These are phyloP conservation scores for Malassezia slooffiae DNA, from an alignment of 1,284 basidiomycete genomes.

Conservation along the genomic window DNA sequence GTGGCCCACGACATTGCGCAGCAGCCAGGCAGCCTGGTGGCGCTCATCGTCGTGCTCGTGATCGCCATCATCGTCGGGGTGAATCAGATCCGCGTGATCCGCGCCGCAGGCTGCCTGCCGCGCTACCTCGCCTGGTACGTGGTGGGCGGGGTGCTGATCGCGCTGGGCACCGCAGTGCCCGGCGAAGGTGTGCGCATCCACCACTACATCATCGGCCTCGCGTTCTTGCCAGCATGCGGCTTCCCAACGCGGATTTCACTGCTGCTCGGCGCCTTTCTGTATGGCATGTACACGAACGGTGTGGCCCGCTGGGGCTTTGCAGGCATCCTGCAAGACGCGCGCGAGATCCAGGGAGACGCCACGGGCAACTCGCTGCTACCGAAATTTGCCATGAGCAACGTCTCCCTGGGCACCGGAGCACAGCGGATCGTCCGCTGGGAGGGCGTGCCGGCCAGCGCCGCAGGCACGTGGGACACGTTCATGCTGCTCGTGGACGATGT, in stretches of 20 bases:
- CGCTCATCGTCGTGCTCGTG: slow-evolving; percentile 61
- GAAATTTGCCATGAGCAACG: slow-evolving; percentile 51
- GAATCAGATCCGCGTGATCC: slow-evolving; percentile 71
- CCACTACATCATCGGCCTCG: slow-evolving; percentile 61
- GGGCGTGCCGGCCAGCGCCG: slow-evolving; percentile 49
- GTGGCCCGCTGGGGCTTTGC: slow-evolving; percentile 52
- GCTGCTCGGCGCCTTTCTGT: slow-evolving; percentile 65
- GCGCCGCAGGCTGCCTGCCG: slow-evolving; percentile 68
- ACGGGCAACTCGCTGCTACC: slow-evolving; percentile 61
- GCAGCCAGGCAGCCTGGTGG: slow-evolving; percentile 60
- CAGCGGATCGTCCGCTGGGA: slow-evolving; percentile 54
- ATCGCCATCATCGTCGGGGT: slow-evolving; percentile 49
- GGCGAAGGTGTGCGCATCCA: slow-evolving; percentile 45
- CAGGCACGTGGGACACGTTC: slow-evolving; percentile 59
- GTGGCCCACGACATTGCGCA: slow-evolving; percentile 59
- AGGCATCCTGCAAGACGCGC: slow-evolving; percentile 65
- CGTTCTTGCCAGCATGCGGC: slow-evolving; percentile 64
- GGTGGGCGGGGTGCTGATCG: slow-evolving; percentile 56
- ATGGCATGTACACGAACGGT: slow-evolving; percentile 61
- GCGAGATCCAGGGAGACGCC: slow-evolving; percentile 66
- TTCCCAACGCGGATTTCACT: slow-evolving; percentile 69
- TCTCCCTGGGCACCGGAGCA: slow-evolving; percentile 3
- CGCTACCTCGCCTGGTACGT: slow-evolving; percentile 53
- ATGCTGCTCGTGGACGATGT: slow-evolving; percentile 73
- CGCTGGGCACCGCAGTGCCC: slow-evolving; percentile 63